Evolutionary conservation across 2,329 filamentous ascomycete genomes (phyloP), one percentile per base, ranked within the genome.

Genomic region (Apiospora hydei): DNA sequence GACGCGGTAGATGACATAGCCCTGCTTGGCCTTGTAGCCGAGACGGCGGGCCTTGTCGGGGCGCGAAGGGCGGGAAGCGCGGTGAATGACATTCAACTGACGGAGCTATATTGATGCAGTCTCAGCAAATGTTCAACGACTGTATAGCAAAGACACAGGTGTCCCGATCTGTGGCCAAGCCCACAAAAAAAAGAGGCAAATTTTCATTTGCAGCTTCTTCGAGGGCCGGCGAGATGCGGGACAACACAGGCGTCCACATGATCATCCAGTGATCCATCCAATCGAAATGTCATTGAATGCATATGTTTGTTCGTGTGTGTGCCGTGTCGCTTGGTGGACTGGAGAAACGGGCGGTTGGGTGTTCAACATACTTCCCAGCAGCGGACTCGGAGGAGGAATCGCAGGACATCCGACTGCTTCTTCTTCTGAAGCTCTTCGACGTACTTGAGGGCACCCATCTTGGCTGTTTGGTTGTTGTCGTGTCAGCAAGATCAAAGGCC

Each of bases 351-450:
- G 11, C 46, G 67, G 67, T 71, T 73, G 57, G 57, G 77, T 79
- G 80, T 83, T 89, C 82, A 90, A 90, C 91, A 89, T 90, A 96
- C 96, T 94, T 99, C 96, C 96, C 96, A 99, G 95, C 96, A 99
- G 89, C 96, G 95, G 85, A 98, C 95, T 87, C 95, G 96, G 88
- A 98, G 94, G 89, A 99, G 93, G 92, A 99, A 99, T 90, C 95
- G 95, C 90, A 98, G 94, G 85, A 99, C 93, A 92, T 99, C 96
- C 87, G 94, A 98, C 93, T 99, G 96, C 95, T 99, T 99, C 94
- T 98, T 98, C 95, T 99, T 98, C 88, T 98, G 95, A 90, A 99
- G 93, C 92, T 99, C 96, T 92, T 99, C 97, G 89, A 99, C 94
- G 91, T 98, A 99, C 90, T 99, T 99, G 88, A 98, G 94, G 90